Conservation (phyloP, 768 basidiomycete species). For the Lentinula sp. region DNA sequence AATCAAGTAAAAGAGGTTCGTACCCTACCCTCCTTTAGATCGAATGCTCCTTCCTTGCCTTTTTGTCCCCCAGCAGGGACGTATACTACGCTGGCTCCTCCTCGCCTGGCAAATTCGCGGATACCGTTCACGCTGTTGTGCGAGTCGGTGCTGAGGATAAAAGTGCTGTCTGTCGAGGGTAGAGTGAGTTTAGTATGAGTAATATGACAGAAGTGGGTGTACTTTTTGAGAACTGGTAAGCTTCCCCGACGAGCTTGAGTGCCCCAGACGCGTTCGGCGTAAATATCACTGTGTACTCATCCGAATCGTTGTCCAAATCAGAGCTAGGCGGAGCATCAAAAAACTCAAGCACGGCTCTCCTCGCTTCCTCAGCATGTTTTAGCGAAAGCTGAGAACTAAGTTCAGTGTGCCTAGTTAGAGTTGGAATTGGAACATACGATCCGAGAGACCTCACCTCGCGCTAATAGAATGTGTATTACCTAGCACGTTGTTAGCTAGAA, state of each 20-base stretch:
- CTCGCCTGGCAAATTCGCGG: conserved; percentile 57
- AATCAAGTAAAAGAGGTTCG: conserved; percentile 5
- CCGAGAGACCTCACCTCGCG: conserved; percentile 48
- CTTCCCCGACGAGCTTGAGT: conserved; percentile 77
- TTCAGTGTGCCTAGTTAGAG: not conserved
- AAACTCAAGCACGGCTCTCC: conserved; percentile 67
- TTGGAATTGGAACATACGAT: conserved; percentile 5
- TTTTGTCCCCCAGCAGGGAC: conserved; percentile 58
- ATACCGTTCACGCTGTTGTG: conserved; percentile 86
- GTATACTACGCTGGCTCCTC: conserved; percentile 56
- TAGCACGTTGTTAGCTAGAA: conserved; percentile 59
- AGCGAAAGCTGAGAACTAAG: conserved; percentile 66
- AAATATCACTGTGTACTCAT: conserved; percentile 75
- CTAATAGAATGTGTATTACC: conserved; percentile 85
- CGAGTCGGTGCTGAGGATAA: conserved; percentile 70
- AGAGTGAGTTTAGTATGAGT: conserved; percentile 69
- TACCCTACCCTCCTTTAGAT: conserved; percentile 56
- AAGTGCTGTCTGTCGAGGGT: conserved; percentile 36
- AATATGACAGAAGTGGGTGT: conserved; percentile 59
- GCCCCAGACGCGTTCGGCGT: conserved; percentile 77
- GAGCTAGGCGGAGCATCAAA: conserved; percentile 55
- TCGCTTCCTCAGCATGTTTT: conserved; percentile 60
- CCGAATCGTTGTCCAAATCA: not conserved
- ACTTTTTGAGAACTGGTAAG: conserved; percentile 60
- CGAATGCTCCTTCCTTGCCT: conserved; percentile 37